Evolutionary conservation across 1,284 basidiomycete species (phyloP).

Genomic region (Pseudozyma flocculosa): DNA sequence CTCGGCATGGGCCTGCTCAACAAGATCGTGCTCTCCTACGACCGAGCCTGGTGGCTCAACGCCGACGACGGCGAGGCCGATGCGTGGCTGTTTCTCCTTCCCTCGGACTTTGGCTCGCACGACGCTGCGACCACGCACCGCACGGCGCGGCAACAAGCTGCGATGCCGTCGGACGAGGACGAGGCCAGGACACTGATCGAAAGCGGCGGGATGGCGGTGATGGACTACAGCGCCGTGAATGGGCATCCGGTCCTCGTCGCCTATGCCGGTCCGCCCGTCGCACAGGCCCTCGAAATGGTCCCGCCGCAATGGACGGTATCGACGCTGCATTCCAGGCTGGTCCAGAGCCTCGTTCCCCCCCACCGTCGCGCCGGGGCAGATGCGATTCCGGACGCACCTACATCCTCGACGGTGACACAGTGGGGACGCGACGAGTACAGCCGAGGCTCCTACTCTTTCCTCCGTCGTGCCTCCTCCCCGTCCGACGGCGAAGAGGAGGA

Average conservation of each 20-base stretch:
- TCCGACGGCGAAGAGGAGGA: too few species aligned
- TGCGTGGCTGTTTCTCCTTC: constrained; percentile 1
- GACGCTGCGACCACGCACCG: not conserved
- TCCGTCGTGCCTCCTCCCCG: too few species aligned
- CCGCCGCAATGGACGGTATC: not conserved
- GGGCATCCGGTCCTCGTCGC: constrained; percentile 1
- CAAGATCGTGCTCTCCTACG: constrained; percentile 9
- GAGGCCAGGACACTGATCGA: not conserved
- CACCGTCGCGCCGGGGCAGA: too few species aligned
- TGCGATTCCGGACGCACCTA: too few species aligned
- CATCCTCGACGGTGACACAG: not conserved
- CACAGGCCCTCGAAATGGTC: constrained; percentile 4
- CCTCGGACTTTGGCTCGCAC: not conserved
- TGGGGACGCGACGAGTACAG: constrained; percentile 2
- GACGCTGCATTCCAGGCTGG: constrained; percentile 1
- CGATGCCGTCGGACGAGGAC: not conserved
- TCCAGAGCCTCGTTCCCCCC: not conserved
- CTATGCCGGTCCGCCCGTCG: constrained; percentile 4
- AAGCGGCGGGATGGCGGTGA: not conserved
- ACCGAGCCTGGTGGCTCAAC: constrained; percentile 5
- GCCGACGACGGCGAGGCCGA: not conserved
- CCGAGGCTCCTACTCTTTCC: constrained; percentile 1
- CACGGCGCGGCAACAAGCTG: not conserved
- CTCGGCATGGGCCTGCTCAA: constrained; percentile 9
- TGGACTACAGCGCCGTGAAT: constrained; percentile 4